Evolutionary conservation across 2,329 filamentous ascomycete species (phyloP).

Genomic region (Cercospora sp.): DNA sequence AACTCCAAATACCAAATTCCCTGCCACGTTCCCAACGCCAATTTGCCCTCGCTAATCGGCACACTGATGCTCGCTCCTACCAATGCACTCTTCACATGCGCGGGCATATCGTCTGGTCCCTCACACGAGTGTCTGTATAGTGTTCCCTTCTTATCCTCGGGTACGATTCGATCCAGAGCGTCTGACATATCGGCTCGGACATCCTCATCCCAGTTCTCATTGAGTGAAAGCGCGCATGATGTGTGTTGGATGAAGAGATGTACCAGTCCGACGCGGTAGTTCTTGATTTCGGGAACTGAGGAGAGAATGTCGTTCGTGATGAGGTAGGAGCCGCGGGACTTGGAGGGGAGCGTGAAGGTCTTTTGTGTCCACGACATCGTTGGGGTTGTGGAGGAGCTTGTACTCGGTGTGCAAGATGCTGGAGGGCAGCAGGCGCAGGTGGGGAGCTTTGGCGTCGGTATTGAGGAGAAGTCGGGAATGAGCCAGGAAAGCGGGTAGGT

Average conservation of each 20-base stretch:
- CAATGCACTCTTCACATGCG: slow-evolving; percentile 89
- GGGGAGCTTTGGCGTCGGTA: slow-evolving; percentile 30
- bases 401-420: slow-evolving; percentile 29
- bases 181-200: slow-evolving; percentile 91
- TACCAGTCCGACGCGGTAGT: slow-evolving; percentile 82
- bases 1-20: slow-evolving; percentile 97
- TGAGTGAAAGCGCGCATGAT: slow-evolving; percentile 82
- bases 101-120: slow-evolving; percentile 93
- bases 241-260: slow-evolving; percentile 96
- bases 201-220: slow-evolving; percentile 86
- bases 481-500: slow-evolving; percentile 26
- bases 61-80: slow-evolving; percentile 87
- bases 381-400: slow-evolving; percentile 23
- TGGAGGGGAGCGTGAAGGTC: slow-evolving; percentile 73
- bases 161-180: slow-evolving; percentile 85
- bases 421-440: slow-evolving; percentile 40
- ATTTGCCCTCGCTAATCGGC: slow-evolving; percentile 81
- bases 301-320: slow-evolving; percentile 74
- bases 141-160: slow-evolving; percentile 63
- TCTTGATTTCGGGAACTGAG: slow-evolving; percentile 73
- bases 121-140: slow-evolving; percentile 87
- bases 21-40: slow-evolving; percentile 76
- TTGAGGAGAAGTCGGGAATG: slow-evolving; percentile 40
- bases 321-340: slow-evolving; percentile 82
- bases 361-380: slow-evolving; percentile 76